Evolutionary conservation across 768 basidiomycete species (phyloP).

Genomic region (Pleurotus giganteus): DNA sequence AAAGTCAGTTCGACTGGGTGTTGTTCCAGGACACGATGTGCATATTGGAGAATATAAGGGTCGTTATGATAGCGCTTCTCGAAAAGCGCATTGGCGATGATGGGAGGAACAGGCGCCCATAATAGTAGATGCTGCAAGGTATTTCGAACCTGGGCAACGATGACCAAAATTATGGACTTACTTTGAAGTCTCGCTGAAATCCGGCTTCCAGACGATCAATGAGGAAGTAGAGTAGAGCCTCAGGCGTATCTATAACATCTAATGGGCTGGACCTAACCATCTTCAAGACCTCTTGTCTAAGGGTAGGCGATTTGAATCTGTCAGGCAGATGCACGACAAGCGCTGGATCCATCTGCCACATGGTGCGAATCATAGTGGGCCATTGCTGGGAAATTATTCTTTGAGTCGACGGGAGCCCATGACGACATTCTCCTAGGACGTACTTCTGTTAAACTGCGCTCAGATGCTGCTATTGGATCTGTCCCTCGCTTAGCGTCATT

Average conservation of each 20-base stretch:
- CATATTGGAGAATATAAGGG: constrained; percentile 89
- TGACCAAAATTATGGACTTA: constrained; percentile 24
- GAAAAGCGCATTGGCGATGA: constrained; percentile 80
- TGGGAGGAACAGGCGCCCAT: constrained; percentile 86
- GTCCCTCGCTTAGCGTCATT: constrained; percentile 70
- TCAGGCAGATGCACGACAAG: constrained; percentile 84
- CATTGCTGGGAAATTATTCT: constrained; percentile 52
- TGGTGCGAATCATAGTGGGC: constrained; percentile 63
- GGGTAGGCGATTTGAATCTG: constrained; percentile 70
- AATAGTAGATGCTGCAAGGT: constrained; percentile 70
- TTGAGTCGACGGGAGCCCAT: background rate
- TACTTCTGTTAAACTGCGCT: constrained; percentile 66
- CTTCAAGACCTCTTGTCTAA: constrained; percentile 71
- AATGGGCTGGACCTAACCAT: constrained; percentile 72
- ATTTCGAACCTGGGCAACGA: background rate
- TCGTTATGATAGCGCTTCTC: constrained; percentile 82
- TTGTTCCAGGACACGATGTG: constrained; percentile 91
- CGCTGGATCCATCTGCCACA: constrained; percentile 83
- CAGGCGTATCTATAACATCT: constrained; percentile 71
- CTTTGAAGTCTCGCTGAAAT: constrained; percentile 73
- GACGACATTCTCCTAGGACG: constrained; percentile 15
- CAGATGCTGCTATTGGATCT: constrained; percentile 50
- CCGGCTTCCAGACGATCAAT: constrained; percentile 64
- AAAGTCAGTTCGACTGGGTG: constrained; percentile 95
- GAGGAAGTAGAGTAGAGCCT: constrained; percentile 78